Evolutionary conservation across 257 asterid species (phyloP), one percentile per base, ranked within the genome.

Genomic region (Solanum sitiens): DNA sequence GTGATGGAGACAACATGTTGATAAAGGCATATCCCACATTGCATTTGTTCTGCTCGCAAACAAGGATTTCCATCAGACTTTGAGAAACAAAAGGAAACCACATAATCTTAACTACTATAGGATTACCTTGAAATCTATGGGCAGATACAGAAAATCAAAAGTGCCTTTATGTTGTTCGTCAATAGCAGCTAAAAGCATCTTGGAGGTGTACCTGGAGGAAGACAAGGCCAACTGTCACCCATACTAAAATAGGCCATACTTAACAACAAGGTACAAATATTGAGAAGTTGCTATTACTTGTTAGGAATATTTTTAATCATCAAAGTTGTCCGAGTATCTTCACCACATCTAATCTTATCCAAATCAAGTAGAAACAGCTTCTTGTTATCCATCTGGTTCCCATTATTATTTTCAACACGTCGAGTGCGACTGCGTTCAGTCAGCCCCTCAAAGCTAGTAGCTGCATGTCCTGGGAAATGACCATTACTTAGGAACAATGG

Each of bases 1-100:
- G 91, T 68, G 88, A 83, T 8, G 98, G 96, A 82, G 98, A 92
- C 91, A 94, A 59, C 95, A 95, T 91, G 90, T 95, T 96, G 92
- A 96, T 96, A 86, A 96, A 96, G 20, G 98, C 99, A 68, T 95
- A 96, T 32, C 98, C 99, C 53, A 96, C 96, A 61, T 96, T 96
- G 97, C 99, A 96, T 85, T 92, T 94, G 86, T 95, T 96, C 99
- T 96, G 97, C 91, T 72, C 32, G 13, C 63, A 90, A 27, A 39
- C 45, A 73, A 63, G 75, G 83, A 68, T 15, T 68, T 53, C 14
- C 47, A 10, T 86, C 83, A 87, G 67, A 73, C 70, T 83, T n/a
- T 65, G 80, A 45, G 14, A 71, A 71, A 84, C 65, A 30, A 27
- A 42, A 80, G 45, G 37, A 59, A 83, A 12, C 42, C 23, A 20